These are phyloP conservation scores for Arthromyces matolae DNA, from an alignment of 768 basidiomycete species.

Conservation along the genomic window DNA sequence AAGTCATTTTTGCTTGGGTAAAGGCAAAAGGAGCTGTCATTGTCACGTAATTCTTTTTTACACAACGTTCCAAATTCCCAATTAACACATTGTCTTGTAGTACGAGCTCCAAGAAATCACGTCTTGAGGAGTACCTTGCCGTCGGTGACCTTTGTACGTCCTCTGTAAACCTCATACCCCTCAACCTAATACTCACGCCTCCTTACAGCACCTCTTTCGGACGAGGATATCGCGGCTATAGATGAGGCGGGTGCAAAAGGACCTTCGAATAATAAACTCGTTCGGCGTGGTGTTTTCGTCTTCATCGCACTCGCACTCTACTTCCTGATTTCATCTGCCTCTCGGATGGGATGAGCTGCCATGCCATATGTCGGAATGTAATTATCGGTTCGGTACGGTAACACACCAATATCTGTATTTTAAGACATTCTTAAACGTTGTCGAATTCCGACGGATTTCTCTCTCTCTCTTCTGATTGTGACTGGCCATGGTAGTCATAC, in stretches of 20 bases:
- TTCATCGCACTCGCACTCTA: too few relatives aligned
- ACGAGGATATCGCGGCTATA: conserved; percentile 58
- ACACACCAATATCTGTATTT: too few relatives aligned
- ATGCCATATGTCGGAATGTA: too few relatives aligned
- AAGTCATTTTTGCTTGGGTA: conserved; percentile 70
- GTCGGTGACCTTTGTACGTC: conserved; percentile 50
- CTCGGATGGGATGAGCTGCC: too few relatives aligned
- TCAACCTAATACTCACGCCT: background rate
- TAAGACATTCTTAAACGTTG: too few relatives aligned
- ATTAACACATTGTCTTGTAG: conserved; percentile 25
- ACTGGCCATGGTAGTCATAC: too few relatives aligned
- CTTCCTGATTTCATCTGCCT: too few relatives aligned
- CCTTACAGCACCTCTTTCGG: conserved; percentile 44
- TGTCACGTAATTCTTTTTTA: conserved; percentile 50
- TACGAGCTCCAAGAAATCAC: conserved; percentile 57
- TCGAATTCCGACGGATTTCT: too few relatives aligned
- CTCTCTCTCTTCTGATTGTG: too few relatives aligned
- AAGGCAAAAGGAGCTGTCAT: conserved; percentile 62
- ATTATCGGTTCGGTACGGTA: too few relatives aligned
- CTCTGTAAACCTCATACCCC: background rate
- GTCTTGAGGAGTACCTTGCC: conserved; percentile 64
- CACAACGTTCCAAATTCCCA: background rate
- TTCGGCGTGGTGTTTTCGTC: too few relatives aligned
- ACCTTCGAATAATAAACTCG: too few relatives aligned
- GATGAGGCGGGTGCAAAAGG: conserved; percentile 59